Percentiles rank a stretch among this genome's conserved stretches.
phyloP scores from a whole-genome alignment of 148 eudicot genomes.

The Hydrangea macrophylla region DNA sequence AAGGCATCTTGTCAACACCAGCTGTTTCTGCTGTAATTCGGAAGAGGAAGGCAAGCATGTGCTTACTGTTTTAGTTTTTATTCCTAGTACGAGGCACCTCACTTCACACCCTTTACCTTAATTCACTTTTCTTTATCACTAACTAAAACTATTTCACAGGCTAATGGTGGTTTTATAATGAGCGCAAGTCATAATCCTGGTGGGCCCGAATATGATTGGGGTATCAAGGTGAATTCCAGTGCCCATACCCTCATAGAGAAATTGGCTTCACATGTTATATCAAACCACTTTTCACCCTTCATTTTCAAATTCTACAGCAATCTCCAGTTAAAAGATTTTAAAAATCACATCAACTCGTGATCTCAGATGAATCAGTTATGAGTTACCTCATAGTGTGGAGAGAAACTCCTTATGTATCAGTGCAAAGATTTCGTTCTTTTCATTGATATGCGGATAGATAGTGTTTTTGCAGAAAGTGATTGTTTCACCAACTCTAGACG shows the following conservation, averaged over 20 bases:
- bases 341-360: background rate
- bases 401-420: conserved; percentile 1
- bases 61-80: conserved; percentile 2
- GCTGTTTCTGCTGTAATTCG: conserved; percentile 98
- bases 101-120: background rate
- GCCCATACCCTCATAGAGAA: background rate
- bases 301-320: background rate
- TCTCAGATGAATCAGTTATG: background rate
- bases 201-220: conserved; percentile 99
- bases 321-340: background rate
- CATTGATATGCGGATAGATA: background rate
- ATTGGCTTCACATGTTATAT: background rate
- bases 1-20: conserved; percentile 90
- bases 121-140: background rate
- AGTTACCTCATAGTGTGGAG: background rate
- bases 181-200: conserved; percentile 99
- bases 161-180: conserved; percentile 98
- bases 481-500: background rate
- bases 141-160: conserved; percentile 39
- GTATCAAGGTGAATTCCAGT: conserved; percentile 68
- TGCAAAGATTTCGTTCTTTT: background rate
- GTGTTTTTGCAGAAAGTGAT: conserved; percentile 1
- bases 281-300: background rate
- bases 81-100: conserved; percentile 1
- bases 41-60: conserved; percentile 66